Base-by-base conservation (phyloP, 1,284 basidiomycete species). In the Papiliotrema fonsecae region DNA sequence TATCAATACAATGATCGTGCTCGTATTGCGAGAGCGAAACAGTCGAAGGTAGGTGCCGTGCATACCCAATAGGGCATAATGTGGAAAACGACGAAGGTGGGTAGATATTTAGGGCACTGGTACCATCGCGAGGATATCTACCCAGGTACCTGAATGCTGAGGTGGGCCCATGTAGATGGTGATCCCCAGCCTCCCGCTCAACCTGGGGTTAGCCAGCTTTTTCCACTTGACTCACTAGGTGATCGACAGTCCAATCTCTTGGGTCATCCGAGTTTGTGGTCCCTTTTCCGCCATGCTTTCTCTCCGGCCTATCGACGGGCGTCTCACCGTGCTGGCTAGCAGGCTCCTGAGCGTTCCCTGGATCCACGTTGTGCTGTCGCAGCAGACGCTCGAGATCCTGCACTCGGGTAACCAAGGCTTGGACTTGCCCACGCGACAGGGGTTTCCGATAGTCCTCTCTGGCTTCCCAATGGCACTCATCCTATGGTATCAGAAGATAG, bases 361-460 rank as follows among this genome's bases (percentile, higher is more conserved):
- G 45, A 30, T 52, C 54, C 9, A 60, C 19, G 4, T 58, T 58
- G 36, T 60, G 52, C 22, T 60, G 54, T 26, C 50, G 39, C 24
- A 63, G 46, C 32, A 59, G 43, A 30, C 52, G 41, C 36, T 64
- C 61, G 21, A 64, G 42, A 26, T 56, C 53, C 18, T 59, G 49
- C 7, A 64, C 53, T 13, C 59, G 27, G 2, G 51, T 58, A 5
- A 52, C 51, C 10, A 64, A 45, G 14, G 57, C 56, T 42, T 59
- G 45, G 26, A 60, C 60, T 36, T 64, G 54, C 40, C 53, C 53
- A 10, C 61, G 43, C 4, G 59, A 58, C 16, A 61, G 49, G 3
- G 59, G 61, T 47, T 64, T 64, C 21, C 61, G 55, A 47, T 54
- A 54, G 44, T 64, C 61, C 38, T 53, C 56, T 27, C 56, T 35